Evolutionary conservation across 2,329 filamentous ascomycete species (phyloP).

Genomic region (Epichloe sylvatica): DNA sequence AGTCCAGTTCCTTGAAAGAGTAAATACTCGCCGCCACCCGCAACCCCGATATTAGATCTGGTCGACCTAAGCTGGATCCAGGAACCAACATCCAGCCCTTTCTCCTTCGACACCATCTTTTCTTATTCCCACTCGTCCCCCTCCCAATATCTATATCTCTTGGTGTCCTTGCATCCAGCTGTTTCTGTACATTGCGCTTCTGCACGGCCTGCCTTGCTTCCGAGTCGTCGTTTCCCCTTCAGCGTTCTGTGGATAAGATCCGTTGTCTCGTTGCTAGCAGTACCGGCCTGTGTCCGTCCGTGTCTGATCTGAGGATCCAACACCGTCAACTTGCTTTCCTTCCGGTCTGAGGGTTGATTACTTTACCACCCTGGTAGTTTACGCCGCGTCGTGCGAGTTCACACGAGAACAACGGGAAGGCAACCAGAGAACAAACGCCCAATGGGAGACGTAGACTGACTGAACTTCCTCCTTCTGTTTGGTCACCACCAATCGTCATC

Average conservation of each 20-base stretch:
- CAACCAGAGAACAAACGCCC: neutral
- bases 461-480: neutral
- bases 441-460: constrained; percentile 5
- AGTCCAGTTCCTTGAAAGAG: constrained; percentile 4
- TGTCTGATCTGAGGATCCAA: neutral
- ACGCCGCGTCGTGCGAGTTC: constrained; percentile 2
- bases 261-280: neutral
- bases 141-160: neutral
- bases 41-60: constrained; percentile 4
- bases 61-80: constrained; percentile 6
- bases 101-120: neutral
- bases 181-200: neutral
- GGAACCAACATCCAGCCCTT: neutral
- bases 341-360: neutral
- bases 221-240: neutral
- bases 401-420: constrained; percentile 5
- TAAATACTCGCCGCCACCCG: constrained; percentile 6
- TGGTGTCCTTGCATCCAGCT: neutral
- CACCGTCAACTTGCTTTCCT: neutral
- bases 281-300: neutral
- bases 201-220: neutral
- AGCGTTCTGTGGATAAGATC: neutral
- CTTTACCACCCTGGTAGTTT: constrained; percentile 5
- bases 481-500: neutral
- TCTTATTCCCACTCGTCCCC: neutral